A percentile compares a stretch with the other conserved stretches of the same genome.
Conservation (phyloP, 2,329 filamentous ascomycete genomes). For the Cladophialophora bantiana region DNA sequence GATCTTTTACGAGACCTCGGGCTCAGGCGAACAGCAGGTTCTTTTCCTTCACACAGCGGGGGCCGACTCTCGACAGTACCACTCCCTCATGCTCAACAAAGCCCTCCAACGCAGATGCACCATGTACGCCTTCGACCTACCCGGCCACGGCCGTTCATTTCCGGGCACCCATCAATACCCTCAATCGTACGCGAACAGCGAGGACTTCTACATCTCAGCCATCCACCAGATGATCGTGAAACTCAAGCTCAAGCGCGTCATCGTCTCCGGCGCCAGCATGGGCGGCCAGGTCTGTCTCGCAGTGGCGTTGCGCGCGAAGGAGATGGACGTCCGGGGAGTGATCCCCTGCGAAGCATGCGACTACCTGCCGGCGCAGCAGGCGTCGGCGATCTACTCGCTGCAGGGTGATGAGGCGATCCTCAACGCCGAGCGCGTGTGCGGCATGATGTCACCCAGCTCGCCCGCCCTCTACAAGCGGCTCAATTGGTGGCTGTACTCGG, state of each 20-base stretch:
- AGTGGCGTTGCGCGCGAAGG: constrained; percentile 26
- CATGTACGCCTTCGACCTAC: constrained; percentile 37
- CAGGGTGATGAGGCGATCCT: constrained; percentile 30
- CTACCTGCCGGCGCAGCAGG: constrained; percentile 28
- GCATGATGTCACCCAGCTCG: constrained; percentile 56
- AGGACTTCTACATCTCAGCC: constrained; percentile 32
- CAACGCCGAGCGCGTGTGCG: constrained; percentile 35
- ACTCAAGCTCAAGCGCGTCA: constrained; percentile 22
- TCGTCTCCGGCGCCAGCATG: constrained; percentile 32
- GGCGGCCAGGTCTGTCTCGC: constrained; percentile 34
- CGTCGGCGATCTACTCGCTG: constrained; percentile 27
- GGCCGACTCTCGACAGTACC: constrained; percentile 33
- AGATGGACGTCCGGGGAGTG: constrained; percentile 30
- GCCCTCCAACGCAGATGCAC: constrained; percentile 26
- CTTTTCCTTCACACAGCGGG: constrained; percentile 37
- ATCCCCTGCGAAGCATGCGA: constrained; percentile 36
- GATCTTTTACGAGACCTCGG: constrained; percentile 36
- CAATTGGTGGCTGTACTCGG: constrained; percentile 58
- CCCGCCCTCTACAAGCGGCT: constrained; percentile 55
- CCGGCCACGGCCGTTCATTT: constrained; percentile 35
- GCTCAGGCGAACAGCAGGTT: constrained; percentile 25
- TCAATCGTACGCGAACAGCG: constrained; percentile 30
- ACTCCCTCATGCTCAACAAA: constrained; percentile 34
- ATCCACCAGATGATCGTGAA: constrained; percentile 29
- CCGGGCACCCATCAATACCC: constrained; percentile 29